phyloP scores from a whole-genome alignment of 495 filamentous ascomycete species.

The Talaromyces proteolyticus region DNA sequence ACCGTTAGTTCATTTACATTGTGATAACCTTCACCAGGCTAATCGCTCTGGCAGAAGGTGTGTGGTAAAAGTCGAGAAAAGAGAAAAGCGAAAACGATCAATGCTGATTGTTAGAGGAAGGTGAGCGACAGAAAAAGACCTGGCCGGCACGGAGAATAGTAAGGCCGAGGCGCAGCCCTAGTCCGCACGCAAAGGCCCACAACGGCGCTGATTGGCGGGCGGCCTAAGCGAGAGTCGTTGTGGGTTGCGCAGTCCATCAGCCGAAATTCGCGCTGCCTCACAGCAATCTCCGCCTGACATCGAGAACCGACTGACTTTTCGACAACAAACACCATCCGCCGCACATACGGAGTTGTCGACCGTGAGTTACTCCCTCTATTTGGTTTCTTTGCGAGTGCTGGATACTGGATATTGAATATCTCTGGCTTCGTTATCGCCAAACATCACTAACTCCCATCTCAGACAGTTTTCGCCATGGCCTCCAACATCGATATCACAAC shows the following conservation, averaged over 20 bases:
- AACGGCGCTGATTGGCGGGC: constrained; percentile 16
- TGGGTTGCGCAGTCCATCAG: constrained; percentile 18
- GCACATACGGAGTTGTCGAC: constrained; percentile 39
- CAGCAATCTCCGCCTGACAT: constrained; percentile 26
- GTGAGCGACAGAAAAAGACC: constrained; percentile 4
- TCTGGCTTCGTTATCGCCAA: not conserved
- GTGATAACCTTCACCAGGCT: too few species aligned
- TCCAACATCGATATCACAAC: constrained; percentile 66
- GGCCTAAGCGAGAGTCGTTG: constrained; percentile 28
- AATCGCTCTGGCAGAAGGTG: not conserved
- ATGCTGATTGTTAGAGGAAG: not conserved
- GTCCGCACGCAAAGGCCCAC: constrained; percentile 20
- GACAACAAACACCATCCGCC: constrained; percentile 39
- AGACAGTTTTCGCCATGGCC: constrained; percentile 48
- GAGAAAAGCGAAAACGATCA: too few species aligned
- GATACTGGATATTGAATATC: too few species aligned
- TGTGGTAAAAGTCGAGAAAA: too few species aligned
- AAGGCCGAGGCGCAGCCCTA: constrained; percentile 34
- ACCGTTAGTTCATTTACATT: too few species aligned
- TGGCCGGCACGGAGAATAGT: constrained; percentile 8
- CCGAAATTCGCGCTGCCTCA: constrained; percentile 36
- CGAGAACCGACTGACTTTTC: constrained; percentile 35
- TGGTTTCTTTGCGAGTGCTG: not conserved
- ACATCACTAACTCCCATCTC: constrained; percentile 4
- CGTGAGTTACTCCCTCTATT: constrained; percentile 28